Percentiles rank a stretch among this genome's conserved stretches.
These are phyloP conservation scores for Vitis labrusca DNA, from an alignment of 164 flowering plant genomes.

Conservation along the genomic window DNA sequence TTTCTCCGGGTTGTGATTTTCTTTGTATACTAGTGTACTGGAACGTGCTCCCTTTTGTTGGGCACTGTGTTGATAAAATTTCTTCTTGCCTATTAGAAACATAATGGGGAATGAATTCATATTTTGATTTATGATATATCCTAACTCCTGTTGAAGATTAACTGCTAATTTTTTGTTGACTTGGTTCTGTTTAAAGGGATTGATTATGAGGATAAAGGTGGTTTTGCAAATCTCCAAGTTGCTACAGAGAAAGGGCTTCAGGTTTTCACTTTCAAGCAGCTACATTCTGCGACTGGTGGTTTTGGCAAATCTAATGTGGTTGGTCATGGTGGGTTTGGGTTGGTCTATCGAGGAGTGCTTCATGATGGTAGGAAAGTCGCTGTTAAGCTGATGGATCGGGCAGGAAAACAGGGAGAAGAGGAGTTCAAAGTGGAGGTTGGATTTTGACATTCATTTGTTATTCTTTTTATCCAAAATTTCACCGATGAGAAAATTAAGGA, in stretches of 20 bases:
- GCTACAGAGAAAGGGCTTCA: conserved; percentile 63
- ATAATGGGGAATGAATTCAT: too few species aligned
- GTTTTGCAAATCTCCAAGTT: conserved; percentile 34
- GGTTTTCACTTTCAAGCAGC: conserved; percentile 86
- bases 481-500: too few species aligned
- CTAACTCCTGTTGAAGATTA: background rate
- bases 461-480: background rate
- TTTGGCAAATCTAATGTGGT: conserved; percentile 83
- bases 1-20: too few species aligned
- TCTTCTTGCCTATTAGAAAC: too few species aligned
- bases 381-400: conserved; percentile 84
- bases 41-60: too few species aligned
- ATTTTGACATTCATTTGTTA: background rate
- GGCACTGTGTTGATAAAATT: too few species aligned
- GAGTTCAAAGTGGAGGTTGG: conserved; percentile 90
- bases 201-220: conserved; percentile 35
- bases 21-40: too few species aligned
- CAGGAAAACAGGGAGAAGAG: conserved; percentile 91
- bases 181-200: conserved; percentile 31
- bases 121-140: too few species aligned
- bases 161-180: background rate
- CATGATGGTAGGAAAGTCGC: conserved; percentile 82
- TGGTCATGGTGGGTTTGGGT: conserved; percentile 93
- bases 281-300: conserved; percentile 85
- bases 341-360: conserved; percentile 85